A percentile compares a stretch with the other conserved stretches of the same genome.
These are phyloP conservation scores for Nakazawaea molendinolei DNA, from an alignment of 805 yeast genomes.

Conservation along the genomic window DNA sequence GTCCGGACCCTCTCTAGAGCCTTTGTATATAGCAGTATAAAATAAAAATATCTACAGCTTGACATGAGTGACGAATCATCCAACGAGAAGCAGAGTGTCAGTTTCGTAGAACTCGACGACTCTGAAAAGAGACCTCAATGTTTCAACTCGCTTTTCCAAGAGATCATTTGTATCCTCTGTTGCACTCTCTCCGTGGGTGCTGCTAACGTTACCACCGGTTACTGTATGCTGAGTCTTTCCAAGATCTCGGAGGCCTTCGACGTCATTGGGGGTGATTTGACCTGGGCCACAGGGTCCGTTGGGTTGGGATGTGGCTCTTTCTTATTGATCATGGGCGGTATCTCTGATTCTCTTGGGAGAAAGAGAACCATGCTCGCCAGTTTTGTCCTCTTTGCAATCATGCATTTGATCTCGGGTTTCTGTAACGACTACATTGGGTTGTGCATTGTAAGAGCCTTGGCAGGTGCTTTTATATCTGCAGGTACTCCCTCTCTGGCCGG, in stretches of 20 bases:
- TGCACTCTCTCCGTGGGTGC: constrained; percentile 36
- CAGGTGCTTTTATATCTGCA: constrained; percentile 37
- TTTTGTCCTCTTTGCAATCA: constrained; percentile 24
- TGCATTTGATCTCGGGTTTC: constrained; percentile 30
- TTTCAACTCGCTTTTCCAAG: constrained; percentile 27
- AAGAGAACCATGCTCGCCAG: constrained; percentile 30
- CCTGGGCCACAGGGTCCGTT: constrained; percentile 37
- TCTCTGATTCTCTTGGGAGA: constrained; percentile 44
- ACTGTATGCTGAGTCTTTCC: constrained; percentile 30
- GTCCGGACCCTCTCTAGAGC: no score
- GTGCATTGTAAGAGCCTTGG: constrained; percentile 36
- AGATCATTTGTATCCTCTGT: constrained; percentile 24
- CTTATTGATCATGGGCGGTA: constrained; percentile 35
- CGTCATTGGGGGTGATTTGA: constrained; percentile 32
- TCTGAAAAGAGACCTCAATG: no score
- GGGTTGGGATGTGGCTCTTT: constrained; percentile 37
- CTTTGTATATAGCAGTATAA: no score
- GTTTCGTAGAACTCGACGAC: no score
- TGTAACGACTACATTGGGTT: constrained; percentile 30
- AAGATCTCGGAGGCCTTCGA: constrained; percentile 28
- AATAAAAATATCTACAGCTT: no score
- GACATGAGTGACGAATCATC: no score
- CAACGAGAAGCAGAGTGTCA: no score
- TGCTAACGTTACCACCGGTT: constrained; percentile 29
- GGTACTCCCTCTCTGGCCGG: constrained; percentile 44